phyloP scores from a whole-genome alignment of 2,329 filamentous ascomycete genomes.

The Orbilia javanica region DNA sequence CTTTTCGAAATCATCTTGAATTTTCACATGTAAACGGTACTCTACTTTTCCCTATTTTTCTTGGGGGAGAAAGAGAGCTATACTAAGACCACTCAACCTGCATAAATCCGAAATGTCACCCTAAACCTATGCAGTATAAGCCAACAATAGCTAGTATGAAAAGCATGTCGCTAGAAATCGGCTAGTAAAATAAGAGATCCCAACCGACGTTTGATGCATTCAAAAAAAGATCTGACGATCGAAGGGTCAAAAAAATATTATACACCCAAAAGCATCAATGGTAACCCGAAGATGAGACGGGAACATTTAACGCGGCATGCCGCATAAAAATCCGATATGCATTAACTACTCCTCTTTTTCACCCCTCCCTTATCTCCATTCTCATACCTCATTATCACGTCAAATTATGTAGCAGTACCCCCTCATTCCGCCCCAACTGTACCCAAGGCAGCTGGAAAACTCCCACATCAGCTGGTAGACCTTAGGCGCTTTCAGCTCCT shows the following conservation, averaged over 20 bases:
- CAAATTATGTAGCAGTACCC: conserved; percentile 14
- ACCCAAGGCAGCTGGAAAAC: conserved; percentile 1
- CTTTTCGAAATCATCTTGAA: background rate
- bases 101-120: conserved; percentile 21
- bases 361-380: conserved; percentile 4
- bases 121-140: conserved; percentile 11
- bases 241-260: background rate
- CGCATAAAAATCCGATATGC: conserved; percentile 16
- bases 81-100: background rate
- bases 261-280: background rate
- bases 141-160: conserved; percentile 16
- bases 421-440: background rate
- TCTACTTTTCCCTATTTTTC: background rate
- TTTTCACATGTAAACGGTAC: conserved; percentile 17
- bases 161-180: background rate
- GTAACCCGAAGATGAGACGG: conserved; percentile 14
- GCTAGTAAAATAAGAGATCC: conserved; percentile 12
- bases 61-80: background rate
- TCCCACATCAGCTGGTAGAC: background rate
- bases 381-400: conserved; percentile 15
- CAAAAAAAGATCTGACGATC: conserved; percentile 11
- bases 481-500: conserved; percentile 8
- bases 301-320: conserved; percentile 7
- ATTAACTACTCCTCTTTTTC: background rate
- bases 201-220: conserved; percentile 14